Base-by-base conservation (phyloP, 352 stramenopile species). In the Phytopythium boreale region DNA sequence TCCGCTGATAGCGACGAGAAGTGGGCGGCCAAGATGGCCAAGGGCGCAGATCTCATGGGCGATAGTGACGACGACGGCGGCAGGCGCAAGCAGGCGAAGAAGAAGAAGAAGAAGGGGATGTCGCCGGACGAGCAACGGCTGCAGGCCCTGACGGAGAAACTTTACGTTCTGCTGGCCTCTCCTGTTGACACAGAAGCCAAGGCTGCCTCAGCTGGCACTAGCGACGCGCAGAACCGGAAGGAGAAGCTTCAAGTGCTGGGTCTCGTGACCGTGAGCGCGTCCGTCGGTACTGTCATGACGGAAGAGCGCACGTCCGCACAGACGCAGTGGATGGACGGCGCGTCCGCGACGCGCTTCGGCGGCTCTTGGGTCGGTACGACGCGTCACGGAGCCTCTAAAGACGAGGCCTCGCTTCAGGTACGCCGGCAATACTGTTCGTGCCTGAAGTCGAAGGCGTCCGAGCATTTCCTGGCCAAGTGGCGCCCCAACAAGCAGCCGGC, bases 261-360 rank as follows among this genome's bases (percentile, higher is more conserved):
- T 19, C 66, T 95, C 19, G 70, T 82, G 20, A 87, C 76, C 1
- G 53, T 90, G 43, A 89, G 70, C 47, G 86, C 86, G 51, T 69
- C 76, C 20, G 75, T 90, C 3, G 82, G 82, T 4, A 75, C 79
- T 2, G 75, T 74, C 0, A 67, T 90, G 46, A 71, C 65, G 14
- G 78, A 85, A 15, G 72, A 88, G 47, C 82, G 89, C 7, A 75
- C 87, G 11, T 82, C 84, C 19, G 89, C 89, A 26, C 81, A 93
- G 62, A 97, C 89, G 20, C 79, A 75, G 57, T 97, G 86, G 87
- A 82, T 97, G 57, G 89, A 97, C 62, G 69, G 59, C n/a, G 81
- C 84, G 0, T 41, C 63, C 15, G 85, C 77, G 17, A 51, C 36
- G 50, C 43, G 55, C 27, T 77, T 87, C 43, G 81, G 85, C 20